These are phyloP conservation scores for Ustilago cynodontis DNA, from an alignment of 1,284 basidiomycete genomes.

Conservation along the genomic window DNA sequence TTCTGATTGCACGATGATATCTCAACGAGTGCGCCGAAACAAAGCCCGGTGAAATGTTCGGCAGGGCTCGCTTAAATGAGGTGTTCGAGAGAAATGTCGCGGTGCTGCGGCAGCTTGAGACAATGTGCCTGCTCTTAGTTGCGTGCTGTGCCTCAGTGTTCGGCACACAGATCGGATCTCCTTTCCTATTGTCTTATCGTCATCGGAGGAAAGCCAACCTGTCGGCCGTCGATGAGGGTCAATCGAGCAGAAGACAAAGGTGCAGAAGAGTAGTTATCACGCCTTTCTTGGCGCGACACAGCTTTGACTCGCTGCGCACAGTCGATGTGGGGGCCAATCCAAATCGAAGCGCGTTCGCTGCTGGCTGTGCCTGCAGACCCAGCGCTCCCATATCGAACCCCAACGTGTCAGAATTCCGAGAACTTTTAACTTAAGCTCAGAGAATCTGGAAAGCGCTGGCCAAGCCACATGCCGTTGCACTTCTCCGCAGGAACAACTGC, in stretches of 20 bases:
- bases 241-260: not conserved
- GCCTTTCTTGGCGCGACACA: not conserved
- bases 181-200: not conserved
- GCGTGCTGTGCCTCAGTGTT: not conserved
- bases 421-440: not conserved
- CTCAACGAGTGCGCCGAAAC: not conserved
- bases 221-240: no score
- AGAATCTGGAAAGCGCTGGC: not conserved
- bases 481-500: no score
- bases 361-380: not conserved
- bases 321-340: not conserved
- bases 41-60: not conserved
- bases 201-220: no score
- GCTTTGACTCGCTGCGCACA: not conserved
- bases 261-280: no score
- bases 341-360: no score
- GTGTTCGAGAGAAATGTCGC: not conserved
- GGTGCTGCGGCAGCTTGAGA: not conserved
- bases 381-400: slow-evolving; percentile 3
- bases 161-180: not conserved
- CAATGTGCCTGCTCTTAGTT: not conserved
- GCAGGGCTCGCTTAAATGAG: not conserved
- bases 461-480: not conserved
- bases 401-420: slow-evolving; percentile 3
- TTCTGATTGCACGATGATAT: not conserved